Conservation (phyloP, 2,329 filamentous ascomycete species). For the Exophiala dermatitidis region DNA sequence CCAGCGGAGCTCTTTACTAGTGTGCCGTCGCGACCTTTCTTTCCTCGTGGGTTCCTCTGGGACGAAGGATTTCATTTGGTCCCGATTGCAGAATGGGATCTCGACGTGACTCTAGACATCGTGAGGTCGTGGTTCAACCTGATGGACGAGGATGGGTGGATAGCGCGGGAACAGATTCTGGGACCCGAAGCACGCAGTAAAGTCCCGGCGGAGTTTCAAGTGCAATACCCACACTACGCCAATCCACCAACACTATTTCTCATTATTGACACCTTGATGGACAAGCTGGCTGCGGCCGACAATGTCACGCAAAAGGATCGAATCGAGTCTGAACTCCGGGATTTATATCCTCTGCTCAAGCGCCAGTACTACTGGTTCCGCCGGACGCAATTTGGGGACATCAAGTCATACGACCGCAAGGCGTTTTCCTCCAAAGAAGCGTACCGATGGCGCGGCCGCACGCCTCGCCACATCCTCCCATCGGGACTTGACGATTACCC, state of each 20-base stretch:
- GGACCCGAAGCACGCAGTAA: conserved; percentile 88
- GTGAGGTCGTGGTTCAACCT: conserved; percentile 92
- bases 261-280: conserved; percentile 74
- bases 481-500: conserved; percentile 96
- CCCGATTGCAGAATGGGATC: conserved; percentile 88
- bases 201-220: conserved; percentile 84
- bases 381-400: conserved; percentile 79
- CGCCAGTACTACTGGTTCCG: conserved; percentile 94
- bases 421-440: conserved; percentile 85
- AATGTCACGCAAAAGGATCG: conserved; percentile 26
- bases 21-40: conserved; percentile 89
- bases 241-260: conserved; percentile 95
- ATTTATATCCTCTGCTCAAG: conserved; percentile 78
- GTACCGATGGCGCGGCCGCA: conserved; percentile 91
- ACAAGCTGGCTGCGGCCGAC: conserved; percentile 53
- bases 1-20: conserved; percentile 85
- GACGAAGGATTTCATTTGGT: conserved; percentile 95
- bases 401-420: conserved; percentile 83
- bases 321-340: conserved; percentile 45
- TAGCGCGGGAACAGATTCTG: conserved; percentile 90
- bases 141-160: conserved; percentile 97
- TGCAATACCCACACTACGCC: conserved; percentile 94
- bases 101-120: conserved; percentile 78
- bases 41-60: conserved; percentile 94
- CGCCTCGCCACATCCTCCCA: conserved; percentile 76